phyloP scores from a whole-genome alignment of 495 filamentous ascomycete genomes.

The Oidiodendron maius region DNA sequence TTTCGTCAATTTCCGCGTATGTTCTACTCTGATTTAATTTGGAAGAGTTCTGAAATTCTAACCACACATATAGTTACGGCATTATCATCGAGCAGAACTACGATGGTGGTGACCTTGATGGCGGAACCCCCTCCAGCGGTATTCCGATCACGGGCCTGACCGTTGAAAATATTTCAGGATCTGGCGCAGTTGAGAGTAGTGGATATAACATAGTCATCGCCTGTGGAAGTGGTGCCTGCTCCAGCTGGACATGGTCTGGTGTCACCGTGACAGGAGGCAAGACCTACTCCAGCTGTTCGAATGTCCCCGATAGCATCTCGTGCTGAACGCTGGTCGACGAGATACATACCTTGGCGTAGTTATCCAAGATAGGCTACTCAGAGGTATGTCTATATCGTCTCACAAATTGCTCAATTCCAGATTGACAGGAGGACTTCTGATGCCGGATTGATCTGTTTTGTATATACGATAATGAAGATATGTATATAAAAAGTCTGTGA shows the following conservation, averaged over 20 bases:
- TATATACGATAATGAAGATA: too few relatives aligned
- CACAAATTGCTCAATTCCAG: too few relatives aligned
- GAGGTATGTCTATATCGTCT: too few relatives aligned
- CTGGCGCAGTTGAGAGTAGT: slow-evolving; percentile 41
- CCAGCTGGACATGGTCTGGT: slow-evolving; percentile 42
- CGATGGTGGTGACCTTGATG: slow-evolving; percentile 47
- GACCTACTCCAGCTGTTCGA: slow-evolving; percentile 32
- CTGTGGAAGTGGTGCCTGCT: slow-evolving; percentile 39
- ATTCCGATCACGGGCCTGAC: slow-evolving; percentile 55
- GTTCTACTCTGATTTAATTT: too few relatives aligned
- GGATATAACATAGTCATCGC: slow-evolving; percentile 46
- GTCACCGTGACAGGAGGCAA: slow-evolving; percentile 42
- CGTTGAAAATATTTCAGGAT: slow-evolving; percentile 39
- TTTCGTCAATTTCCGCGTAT: slow-evolving; percentile 49
- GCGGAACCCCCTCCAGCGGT: slow-evolving; percentile 53
- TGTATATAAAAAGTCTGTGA: too few relatives aligned
- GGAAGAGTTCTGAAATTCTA: too few relatives aligned
- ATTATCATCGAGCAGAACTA: slow-evolving; percentile 67
- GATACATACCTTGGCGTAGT: too few relatives aligned
- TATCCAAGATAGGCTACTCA: too few relatives aligned
- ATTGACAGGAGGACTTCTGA: too few relatives aligned
- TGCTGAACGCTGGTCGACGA: too few relatives aligned
- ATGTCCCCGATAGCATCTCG: slow-evolving; percentile 32
- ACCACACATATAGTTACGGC: too few relatives aligned
- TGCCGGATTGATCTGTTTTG: too few relatives aligned